Conservation (phyloP, 2,329 filamentous ascomycete genomes). For the Akanthomyces uredinophilus region DNA sequence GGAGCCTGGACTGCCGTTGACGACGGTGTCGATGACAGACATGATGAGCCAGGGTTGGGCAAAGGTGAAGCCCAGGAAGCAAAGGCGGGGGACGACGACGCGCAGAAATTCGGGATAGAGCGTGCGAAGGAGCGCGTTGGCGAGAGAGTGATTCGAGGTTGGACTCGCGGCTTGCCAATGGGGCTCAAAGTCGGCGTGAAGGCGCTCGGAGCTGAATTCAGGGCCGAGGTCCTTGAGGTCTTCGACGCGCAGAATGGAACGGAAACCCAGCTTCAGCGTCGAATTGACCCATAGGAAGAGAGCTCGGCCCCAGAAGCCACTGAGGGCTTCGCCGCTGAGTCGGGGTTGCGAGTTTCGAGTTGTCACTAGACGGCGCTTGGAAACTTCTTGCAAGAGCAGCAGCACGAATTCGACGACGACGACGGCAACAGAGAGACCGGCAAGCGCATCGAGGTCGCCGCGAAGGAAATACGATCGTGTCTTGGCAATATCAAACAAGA, state of each 20-base stretch:
- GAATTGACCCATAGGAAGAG: constrained; percentile 15
- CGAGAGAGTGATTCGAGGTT: constrained; percentile 10
- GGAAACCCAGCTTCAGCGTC: constrained; percentile 10
- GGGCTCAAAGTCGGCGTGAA: constrained; percentile 1
- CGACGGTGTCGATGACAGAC: constrained; percentile 1
- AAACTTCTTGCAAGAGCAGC: constrained; percentile 27
- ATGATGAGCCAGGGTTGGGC: constrained; percentile 10
- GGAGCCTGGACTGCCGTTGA: neutral
- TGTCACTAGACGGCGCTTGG: constrained; percentile 21
- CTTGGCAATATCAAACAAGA: constrained; percentile 30
- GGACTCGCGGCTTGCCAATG: constrained; percentile 5
- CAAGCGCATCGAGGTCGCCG: constrained; percentile 20
- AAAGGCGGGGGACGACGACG: constrained; percentile 7
- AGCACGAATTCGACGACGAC: constrained; percentile 25
- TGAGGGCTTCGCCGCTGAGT: constrained; percentile 20
- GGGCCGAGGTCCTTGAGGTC: constrained; percentile 12
- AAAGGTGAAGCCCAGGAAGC: constrained; percentile 12
- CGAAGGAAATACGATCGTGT: constrained; percentile 32
- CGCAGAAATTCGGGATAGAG: constrained; percentile 9
- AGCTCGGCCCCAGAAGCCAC: constrained; percentile 19
- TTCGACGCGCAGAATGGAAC: constrained; percentile 5
- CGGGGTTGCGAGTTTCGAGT: constrained; percentile 6
- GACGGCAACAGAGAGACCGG: constrained; percentile 23
- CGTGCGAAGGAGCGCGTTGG: neutral
- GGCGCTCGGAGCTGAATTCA: constrained; percentile 9